A percentile compares a stretch with the other conserved stretches of the same genome.
These are phyloP conservation scores for Nymphaea thermarum DNA, from an alignment of 164 flowering plant genomes.

Conservation along the genomic window DNA sequence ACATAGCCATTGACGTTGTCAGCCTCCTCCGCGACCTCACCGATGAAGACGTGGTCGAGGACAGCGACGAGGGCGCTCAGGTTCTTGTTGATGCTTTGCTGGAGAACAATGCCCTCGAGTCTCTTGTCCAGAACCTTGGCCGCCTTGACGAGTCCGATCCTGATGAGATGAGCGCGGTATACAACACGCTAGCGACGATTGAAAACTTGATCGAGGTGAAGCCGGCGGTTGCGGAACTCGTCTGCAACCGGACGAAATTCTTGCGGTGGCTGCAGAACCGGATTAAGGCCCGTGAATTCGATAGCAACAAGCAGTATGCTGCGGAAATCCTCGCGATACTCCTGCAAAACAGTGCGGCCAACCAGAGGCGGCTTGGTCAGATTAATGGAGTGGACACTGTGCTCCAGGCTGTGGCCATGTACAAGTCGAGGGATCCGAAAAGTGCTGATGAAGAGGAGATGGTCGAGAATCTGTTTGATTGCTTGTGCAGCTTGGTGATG, in stretches of 20 bases:
- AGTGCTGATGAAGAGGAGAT: conserved; percentile 90
- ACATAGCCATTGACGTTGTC: conserved; percentile 77
- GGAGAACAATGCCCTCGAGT: conserved; percentile 72
- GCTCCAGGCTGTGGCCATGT: conserved; percentile 84
- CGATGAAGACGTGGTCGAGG: conserved; percentile 81
- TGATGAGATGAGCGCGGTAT: conserved; percentile 62
- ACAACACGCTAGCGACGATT: conserved; percentile 57
- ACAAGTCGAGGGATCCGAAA: conserved; percentile 85
- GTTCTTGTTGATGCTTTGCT: conserved; percentile 57
- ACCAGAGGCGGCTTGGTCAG: conserved; percentile 83
- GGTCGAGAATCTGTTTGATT: conserved; percentile 94
- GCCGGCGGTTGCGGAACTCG: conserved; percentile 82
- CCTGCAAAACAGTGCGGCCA: conserved; percentile 73
- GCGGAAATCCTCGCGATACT: conserved; percentile 87
- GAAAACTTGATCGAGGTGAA: conserved; percentile 91
- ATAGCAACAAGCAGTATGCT: conserved; percentile 91
- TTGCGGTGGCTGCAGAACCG: conserved; percentile 67
- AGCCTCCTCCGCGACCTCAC: conserved; percentile 72
- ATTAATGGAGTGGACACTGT: conserved; percentile 95
- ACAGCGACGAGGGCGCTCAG: conserved; percentile 63
- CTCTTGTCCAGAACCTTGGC: conserved; percentile 59
- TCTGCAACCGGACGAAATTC: conserved; percentile 83
- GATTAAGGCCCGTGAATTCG: conserved; percentile 81
- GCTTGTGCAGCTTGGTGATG: conserved; percentile 94
- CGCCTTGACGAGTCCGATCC: conserved; percentile 59